Base-by-base conservation (phyloP, 495 filamentous ascomycete genomes). In the Chaetomium tenue region DNA sequence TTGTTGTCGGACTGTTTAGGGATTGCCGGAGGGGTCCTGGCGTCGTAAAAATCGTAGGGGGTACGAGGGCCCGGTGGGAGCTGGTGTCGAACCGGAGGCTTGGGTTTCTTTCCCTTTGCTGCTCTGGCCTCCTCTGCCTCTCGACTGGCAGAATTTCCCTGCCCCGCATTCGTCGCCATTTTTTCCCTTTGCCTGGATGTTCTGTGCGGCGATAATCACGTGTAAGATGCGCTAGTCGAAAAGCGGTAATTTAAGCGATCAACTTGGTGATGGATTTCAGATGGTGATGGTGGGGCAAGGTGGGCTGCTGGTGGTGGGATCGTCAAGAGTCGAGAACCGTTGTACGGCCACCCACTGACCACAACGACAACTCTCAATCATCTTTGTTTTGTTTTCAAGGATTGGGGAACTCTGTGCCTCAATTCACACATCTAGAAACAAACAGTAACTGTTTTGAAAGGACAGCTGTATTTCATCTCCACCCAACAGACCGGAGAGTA, bases 131-230 rank as follows among this genome's bases (percentile, higher is more conserved):
- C 20, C 6, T 46, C 63, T 54, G 57, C 58, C 26, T 37, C 62
- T 59, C 33, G 47, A 59, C 53, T 59, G 18, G 40, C 66, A 67
- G 68, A 70, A 72, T 68, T 66, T 68, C 66, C 64, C 28, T 67
- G 71, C 71, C 68, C 68, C 71, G 68, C 71, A 72, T 66, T 63
- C 53, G 63, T 67, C 56, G 68, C 71, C 71, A 72, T 71, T 71
- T 72, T 72, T 72, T 66, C 56, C 30, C 40, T 57, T 60, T 53
- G 28, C 30, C 52, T 47, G 56, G 40, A 40, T 42, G 64, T 71
- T 72, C 60, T 70, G 70, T 70, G 68, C 61, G 70, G 59, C 59
- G 51, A 53, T 13, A 42, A 58, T 72, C 70, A 72, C 70, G 70
- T 72, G 70, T 8, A 30, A 1, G 18, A 11, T 7, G 42, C 62